These are phyloP conservation scores for Cordyceps fumosorosea DNA, from an alignment of 2,329 filamentous ascomycete species.

Conservation along the genomic window DNA sequence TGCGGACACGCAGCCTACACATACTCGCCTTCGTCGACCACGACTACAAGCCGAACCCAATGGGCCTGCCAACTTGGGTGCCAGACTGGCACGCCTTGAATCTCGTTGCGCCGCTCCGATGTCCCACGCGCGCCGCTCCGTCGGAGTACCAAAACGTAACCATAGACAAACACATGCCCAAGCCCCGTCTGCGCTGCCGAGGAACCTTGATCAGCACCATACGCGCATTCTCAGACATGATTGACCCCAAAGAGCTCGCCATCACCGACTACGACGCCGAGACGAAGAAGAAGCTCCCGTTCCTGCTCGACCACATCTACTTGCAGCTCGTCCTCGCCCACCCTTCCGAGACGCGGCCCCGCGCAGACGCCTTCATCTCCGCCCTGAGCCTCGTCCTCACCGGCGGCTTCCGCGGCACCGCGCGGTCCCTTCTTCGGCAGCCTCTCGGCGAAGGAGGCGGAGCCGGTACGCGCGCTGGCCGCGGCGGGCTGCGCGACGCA, in stretches of 20 bases:
- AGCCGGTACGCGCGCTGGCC: background rate
- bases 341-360: background rate
- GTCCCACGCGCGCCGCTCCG: background rate
- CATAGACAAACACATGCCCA: background rate
- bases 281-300: conserved; percentile 1
- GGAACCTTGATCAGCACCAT: background rate
- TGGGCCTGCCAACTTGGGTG: conserved; percentile 12
- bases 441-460: background rate
- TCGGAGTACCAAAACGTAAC: background rate
- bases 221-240: background rate
- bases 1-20: conserved; percentile 6
- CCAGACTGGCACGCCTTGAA: conserved; percentile 13
- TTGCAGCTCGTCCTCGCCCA: background rate
- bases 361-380: background rate
- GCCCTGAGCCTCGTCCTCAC: conserved; percentile 10
- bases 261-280: conserved; percentile 1
- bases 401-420: conserved; percentile 1
- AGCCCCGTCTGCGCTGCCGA: background rate
- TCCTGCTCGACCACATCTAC: conserved; percentile 9
- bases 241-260: conserved; percentile 11
- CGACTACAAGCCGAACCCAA: background rate
- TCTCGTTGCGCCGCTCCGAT: conserved; percentile 7
- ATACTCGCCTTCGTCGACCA: conserved; percentile 13
- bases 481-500: background rate
- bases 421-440: background rate